A percentile compares a stretch with the other conserved stretches of the same genome.
Evolutionary conservation across 768 basidiomycete genomes (phyloP).

Genomic region (Mrakia blollopis): DNA sequence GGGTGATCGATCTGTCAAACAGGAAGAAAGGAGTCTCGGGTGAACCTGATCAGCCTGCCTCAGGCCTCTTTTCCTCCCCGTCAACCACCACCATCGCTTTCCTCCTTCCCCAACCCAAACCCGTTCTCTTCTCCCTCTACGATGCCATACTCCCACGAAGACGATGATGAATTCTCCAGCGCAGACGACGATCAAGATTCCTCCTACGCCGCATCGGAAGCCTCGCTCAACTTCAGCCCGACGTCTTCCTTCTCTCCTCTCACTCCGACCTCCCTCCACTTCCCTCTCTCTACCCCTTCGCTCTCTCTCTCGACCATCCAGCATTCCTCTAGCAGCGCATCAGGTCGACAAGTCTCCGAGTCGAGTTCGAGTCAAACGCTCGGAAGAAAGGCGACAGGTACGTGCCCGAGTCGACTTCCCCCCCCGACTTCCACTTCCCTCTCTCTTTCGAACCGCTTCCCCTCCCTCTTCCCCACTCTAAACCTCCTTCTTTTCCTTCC

Average conservation of each 20-base stretch:
- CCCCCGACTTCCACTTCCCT: too few species aligned
- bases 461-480: neutral
- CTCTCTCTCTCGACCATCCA: too few species aligned
- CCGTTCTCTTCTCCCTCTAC: too few species aligned
- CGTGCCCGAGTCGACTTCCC: neutral
- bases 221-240: neutral
- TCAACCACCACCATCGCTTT: too few species aligned
- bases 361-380: neutral
- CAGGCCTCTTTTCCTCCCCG: too few species aligned
- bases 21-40: too few species aligned
- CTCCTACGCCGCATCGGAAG: neutral
- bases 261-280: neutral
- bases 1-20: too few species aligned
- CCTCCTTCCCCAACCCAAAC: too few species aligned
- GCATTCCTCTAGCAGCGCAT: too few species aligned
- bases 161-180: neutral
- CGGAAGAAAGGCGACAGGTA: neutral
- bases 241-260: neutral
- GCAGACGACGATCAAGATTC: neutral
- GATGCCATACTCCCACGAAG: neutral
- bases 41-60: too few species aligned
- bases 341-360: too few species aligned
- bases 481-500: neutral
- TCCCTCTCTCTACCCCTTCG: too few species aligned
- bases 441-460: neutral